phyloP scores from a whole-genome alignment of 257 asterid genomes.

The Voacanga thouarsii region DNA sequence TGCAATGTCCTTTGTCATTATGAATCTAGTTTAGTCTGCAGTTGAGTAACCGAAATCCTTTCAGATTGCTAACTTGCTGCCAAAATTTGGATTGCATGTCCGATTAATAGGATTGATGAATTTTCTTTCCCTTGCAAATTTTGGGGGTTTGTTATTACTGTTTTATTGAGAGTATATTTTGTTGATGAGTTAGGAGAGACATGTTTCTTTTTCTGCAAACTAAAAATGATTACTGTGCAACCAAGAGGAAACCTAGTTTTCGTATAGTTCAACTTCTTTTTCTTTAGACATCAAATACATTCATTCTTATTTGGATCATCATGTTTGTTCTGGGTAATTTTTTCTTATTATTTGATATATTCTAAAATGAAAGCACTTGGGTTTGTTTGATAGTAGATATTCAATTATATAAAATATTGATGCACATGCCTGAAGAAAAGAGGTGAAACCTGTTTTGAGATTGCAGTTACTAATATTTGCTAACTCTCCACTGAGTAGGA shows the following conservation, averaged over 20 bases:
- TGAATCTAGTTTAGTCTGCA: not conserved
- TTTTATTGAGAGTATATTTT: too few relatives aligned
- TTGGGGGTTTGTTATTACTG: not conserved
- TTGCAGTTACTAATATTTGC: not conserved
- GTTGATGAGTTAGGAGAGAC: not conserved
- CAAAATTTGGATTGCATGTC: not conserved
- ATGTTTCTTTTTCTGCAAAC: not conserved
- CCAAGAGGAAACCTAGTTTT: not conserved
- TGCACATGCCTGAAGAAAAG: not conserved
- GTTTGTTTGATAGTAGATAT: not conserved
- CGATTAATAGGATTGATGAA: not conserved
- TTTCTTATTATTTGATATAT: not conserved
- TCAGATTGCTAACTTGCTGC: not conserved
- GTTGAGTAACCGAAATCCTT: not conserved
- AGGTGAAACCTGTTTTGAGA: not conserved
- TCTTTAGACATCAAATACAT: not conserved
- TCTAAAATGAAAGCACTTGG: not conserved
- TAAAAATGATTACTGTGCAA: not conserved
- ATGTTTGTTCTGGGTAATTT: not conserved
- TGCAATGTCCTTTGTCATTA: not conserved
- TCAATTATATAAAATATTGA: not conserved
- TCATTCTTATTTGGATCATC: not conserved
- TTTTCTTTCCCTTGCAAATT: not conserved
- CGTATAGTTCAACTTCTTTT: not conserved
- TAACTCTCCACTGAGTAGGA: constrained; percentile 53